Percentiles rank a stretch among this genome's conserved stretches.
phyloP scores from a whole-genome alignment of 2,329 filamentous ascomycete species.

The Pseudonectria foliicola region DNA sequence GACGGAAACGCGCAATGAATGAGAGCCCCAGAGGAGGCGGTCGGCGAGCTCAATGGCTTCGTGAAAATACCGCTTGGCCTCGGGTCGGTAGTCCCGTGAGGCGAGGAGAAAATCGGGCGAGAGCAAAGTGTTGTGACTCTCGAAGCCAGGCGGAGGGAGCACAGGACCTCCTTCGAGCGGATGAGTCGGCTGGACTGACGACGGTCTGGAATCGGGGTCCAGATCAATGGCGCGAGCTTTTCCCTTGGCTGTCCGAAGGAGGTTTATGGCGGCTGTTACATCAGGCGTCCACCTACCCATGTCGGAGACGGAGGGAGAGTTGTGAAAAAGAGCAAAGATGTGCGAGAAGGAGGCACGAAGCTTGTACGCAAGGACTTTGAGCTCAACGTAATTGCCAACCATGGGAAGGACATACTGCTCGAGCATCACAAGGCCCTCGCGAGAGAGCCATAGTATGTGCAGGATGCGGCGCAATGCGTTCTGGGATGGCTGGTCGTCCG shows the following conservation, averaged over 20 bases:
- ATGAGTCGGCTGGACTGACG: constrained; percentile 42
- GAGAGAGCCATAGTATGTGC: constrained; percentile 91
- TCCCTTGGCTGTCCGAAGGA: constrained; percentile 37
- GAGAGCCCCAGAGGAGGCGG: constrained; percentile 71
- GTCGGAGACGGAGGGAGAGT: constrained; percentile 68
- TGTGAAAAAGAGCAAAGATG: constrained; percentile 94
- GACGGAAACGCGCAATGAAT: constrained; percentile 81
- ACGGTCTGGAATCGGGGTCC: constrained; percentile 33
- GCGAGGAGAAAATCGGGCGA: constrained; percentile 73
- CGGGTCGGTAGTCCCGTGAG: constrained; percentile 70
- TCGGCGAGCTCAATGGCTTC: constrained; percentile 71
- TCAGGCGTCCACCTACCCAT: constrained; percentile 48
- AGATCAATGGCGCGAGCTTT: constrained; percentile 41
- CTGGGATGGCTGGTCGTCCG: constrained; percentile 72
- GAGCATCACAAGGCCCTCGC: constrained; percentile 82
- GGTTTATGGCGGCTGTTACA: constrained; percentile 30
- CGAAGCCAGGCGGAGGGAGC: constrained; percentile 48
- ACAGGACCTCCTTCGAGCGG: constrained; percentile 53
- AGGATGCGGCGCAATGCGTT: constrained; percentile 74
- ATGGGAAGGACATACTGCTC: constrained; percentile 83
- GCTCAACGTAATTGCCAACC: constrained; percentile 69
- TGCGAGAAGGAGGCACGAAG: constrained; percentile 92
- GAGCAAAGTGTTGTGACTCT: constrained; percentile 29
- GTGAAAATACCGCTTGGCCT: constrained; percentile 74
- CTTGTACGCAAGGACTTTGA: constrained; percentile 87